Conservation (phyloP, 176 grass and related monocot genomes). For the Hordeum marinum region DNA sequence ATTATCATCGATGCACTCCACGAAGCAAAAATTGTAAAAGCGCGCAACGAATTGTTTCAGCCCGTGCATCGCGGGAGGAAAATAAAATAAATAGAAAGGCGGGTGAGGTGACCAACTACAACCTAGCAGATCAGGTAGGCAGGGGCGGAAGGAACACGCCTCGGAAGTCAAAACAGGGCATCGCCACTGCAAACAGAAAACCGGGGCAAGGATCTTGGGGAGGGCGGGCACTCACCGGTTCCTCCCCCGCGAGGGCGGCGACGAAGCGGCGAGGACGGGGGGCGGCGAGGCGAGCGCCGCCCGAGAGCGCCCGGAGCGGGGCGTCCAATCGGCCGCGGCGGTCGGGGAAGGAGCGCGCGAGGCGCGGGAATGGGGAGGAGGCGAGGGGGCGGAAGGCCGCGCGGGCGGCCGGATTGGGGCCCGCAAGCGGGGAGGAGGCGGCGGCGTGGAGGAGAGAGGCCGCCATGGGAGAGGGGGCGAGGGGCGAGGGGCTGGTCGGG, state of each 20-base stretch:
- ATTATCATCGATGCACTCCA: background rate
- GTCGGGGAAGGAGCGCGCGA: constrained; percentile 20
- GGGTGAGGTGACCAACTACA: background rate
- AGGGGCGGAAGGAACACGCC: background rate
- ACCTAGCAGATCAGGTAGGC: background rate
- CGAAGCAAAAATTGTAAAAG: too few relatives aligned
- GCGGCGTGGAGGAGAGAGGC: constrained; percentile 39
- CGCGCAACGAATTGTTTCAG: background rate
- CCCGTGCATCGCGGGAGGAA: background rate
- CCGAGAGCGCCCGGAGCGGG: constrained; percentile 3
- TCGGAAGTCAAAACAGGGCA: background rate
- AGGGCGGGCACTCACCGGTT: constrained; percentile 24
- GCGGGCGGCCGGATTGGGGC: background rate
- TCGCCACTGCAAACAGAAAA: background rate
- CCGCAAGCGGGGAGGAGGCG: constrained; percentile 17
- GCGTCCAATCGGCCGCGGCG: background rate
- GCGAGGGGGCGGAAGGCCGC: constrained; percentile 33
- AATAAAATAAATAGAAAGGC: background rate
- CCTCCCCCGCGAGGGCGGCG: constrained; percentile 37
- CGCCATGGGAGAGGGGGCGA: constrained; percentile 22
- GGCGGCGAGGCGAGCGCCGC: background rate
- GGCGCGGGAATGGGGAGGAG: constrained; percentile 31
- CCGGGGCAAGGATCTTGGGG: constrained; percentile 6
- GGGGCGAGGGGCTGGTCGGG: background rate
- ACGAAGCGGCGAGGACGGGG: constrained; percentile 24